Percentiles rank a stretch among this genome's conserved stretches.
These are phyloP conservation scores for Talaromyces proteolyticus DNA, from an alignment of 495 filamentous ascomycete genomes.

Conservation along the genomic window DNA sequence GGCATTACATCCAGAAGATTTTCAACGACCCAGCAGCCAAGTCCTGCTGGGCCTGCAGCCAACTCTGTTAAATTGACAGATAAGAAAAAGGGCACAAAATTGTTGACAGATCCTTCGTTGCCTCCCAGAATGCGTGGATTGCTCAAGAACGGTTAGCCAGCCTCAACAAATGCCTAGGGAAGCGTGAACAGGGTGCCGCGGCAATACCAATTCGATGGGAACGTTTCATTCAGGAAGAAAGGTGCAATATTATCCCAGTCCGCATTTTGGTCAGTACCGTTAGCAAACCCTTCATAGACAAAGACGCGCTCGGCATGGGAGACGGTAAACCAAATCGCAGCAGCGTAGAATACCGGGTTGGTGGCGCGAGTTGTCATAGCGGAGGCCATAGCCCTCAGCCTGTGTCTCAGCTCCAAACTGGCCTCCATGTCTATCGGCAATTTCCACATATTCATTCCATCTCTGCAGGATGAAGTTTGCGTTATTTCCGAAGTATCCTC, in stretches of 20 bases:
- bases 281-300: slow-evolving; percentile 15
- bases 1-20: slow-evolving; percentile 14
- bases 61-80: too few species aligned
- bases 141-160: slow-evolving; percentile 9
- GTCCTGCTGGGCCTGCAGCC: slow-evolving; percentile 2
- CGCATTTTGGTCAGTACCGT: slow-evolving; percentile 12
- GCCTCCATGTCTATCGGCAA: slow-evolving; percentile 8
- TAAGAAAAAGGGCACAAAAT: slow-evolving; percentile 13
- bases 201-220: slow-evolving; percentile 16
- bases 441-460: slow-evolving; percentile 14
- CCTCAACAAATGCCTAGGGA: too few species aligned
- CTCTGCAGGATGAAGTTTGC: slow-evolving; percentile 15
- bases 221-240: slow-evolving; percentile 21
- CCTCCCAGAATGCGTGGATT: slow-evolving; percentile 12
- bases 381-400: slow-evolving; percentile 10
- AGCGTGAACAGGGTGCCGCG: too few species aligned
- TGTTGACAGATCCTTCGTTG: slow-evolving; percentile 15
- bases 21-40: slow-evolving; percentile 16
- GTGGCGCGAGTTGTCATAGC: slow-evolving; percentile 16
- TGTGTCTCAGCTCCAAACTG: slow-evolving; percentile 7
- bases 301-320: slow-evolving; percentile 17
- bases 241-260: slow-evolving; percentile 16
- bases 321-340: slow-evolving; percentile 15
- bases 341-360: slow-evolving; percentile 16
- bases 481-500: slow-evolving; percentile 19